Conservation (phyloP, 2,329 filamentous ascomycete genomes). For the Ophiostoma fasciatum region DNA sequence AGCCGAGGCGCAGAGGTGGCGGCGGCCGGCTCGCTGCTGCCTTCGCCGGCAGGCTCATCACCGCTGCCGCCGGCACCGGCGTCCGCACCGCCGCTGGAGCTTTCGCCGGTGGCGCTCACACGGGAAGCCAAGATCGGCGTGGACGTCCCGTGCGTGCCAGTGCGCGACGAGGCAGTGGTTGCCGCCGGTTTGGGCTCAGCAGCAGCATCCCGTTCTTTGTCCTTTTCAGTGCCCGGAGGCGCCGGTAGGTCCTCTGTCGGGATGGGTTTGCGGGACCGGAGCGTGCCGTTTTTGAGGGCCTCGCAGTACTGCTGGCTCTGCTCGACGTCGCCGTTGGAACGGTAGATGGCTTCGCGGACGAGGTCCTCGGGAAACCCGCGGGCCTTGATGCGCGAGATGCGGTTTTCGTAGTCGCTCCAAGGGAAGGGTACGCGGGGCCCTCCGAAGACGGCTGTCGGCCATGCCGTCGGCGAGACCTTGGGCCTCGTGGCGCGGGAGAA, state of each 20-base stretch:
- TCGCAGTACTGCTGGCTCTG: constrained; percentile 61
- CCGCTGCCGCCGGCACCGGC: no score
- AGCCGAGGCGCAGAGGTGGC: constrained; percentile 6
- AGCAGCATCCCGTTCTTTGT: not conserved
- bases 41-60: no score
- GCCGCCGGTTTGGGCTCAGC: no score
- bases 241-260: constrained; percentile 39
- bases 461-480: constrained; percentile 1
- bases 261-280: constrained; percentile 51
- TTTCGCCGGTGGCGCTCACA: no score
- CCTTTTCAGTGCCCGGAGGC: constrained; percentile 15
- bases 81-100: no score
- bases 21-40: no score
- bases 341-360: constrained; percentile 65
- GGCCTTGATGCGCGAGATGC: constrained; percentile 19
- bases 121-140: not conserved
- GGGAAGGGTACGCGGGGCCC: constrained; percentile 28
- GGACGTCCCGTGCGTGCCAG: not conserved
- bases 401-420: constrained; percentile 25
- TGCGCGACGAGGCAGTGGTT: not conserved
- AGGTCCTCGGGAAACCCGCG: constrained; percentile 42
- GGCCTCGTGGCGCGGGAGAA: constrained; percentile 1
- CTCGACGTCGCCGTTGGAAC: constrained; percentile 52
- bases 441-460: constrained; percentile 19
- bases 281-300: constrained; percentile 41